A percentile compares a stretch with the other conserved stretches of the same genome.
phyloP scores from a whole-genome alignment of 306 rosid species.

The Prunus salicina region DNA sequence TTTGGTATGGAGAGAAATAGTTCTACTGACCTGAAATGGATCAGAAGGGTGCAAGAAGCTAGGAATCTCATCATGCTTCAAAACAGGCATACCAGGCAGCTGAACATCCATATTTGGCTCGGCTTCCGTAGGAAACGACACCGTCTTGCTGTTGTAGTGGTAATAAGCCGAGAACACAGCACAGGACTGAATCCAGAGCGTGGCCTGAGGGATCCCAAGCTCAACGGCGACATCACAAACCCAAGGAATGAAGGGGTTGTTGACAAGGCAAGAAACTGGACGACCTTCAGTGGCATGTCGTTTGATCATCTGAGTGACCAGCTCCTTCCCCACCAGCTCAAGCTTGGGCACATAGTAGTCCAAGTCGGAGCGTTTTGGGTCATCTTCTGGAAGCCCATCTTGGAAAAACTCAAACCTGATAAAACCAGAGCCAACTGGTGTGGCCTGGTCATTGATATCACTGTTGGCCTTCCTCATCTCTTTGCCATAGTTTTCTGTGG shows the following conservation, averaged over 20 bases:
- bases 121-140: constrained; percentile 24
- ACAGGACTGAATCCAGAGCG: constrained; percentile 64
- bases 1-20: too few relatives aligned
- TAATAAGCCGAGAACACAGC: constrained; percentile 39
- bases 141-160: constrained; percentile 7
- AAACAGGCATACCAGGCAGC: constrained; percentile 30
- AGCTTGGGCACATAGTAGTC: constrained; percentile 30
- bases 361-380: background rate
- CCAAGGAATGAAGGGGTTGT: constrained; percentile 57
- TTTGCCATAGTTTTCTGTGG: constrained; percentile 20
- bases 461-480: constrained; percentile 30
- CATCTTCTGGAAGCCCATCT: constrained; percentile 29
- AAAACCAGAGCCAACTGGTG: constrained; percentile 32
- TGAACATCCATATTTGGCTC: constrained; percentile 21
- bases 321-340: constrained; percentile 28
- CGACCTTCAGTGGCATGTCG: constrained; percentile 11
- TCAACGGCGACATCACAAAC: constrained; percentile 35
- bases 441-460: constrained; percentile 7
- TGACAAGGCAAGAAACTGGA: constrained; percentile 39
- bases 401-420: constrained; percentile 49
- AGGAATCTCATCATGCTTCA: constrained; percentile 32
- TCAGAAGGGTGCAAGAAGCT: constrained; percentile 24
- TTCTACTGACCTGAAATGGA: background rate
- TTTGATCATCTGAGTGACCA: constrained; percentile 7
- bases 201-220: constrained; percentile 46